phyloP scores from a whole-genome alignment of 2,329 filamentous ascomycete genomes.

The Grosmannia penicillata region DNA sequence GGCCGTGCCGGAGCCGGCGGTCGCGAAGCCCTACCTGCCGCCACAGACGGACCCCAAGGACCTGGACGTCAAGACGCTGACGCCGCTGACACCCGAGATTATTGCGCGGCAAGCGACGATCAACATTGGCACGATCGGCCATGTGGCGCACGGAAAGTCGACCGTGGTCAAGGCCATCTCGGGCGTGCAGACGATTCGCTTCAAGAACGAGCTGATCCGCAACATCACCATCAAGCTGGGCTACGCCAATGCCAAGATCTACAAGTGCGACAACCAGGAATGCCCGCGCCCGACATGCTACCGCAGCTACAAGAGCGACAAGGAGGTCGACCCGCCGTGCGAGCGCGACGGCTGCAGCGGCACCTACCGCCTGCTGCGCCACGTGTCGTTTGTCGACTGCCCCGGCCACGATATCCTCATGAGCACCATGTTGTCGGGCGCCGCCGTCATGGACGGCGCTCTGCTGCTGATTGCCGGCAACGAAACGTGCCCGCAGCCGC shows the following conservation, averaged over 20 bases:
- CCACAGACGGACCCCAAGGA: conserved; percentile 87
- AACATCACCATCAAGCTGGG: conserved; percentile 99
- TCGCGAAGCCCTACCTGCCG: conserved; percentile 42
- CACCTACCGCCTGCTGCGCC: conserved; percentile 75
- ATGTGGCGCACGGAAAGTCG: conserved; percentile 97
- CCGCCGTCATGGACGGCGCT: conserved; percentile 98
- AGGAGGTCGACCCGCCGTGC: conserved; percentile 92
- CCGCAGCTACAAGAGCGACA: conserved; percentile 95
- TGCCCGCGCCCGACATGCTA: conserved; percentile 94
- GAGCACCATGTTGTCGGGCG: conserved; percentile 99
- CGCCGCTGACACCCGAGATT: conserved; percentile 85
- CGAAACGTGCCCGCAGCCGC: conserved; percentile 94
- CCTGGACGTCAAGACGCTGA: conserved; percentile 67
- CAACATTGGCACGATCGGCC: conserved; percentile 96
- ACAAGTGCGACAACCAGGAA: conserved; percentile 86
- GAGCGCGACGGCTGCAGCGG: conserved; percentile 85
- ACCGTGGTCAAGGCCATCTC: conserved; percentile 99
- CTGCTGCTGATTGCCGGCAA: conserved; percentile 94
- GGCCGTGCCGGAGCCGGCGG: conserved; percentile 32
- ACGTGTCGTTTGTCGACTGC: conserved; percentile 96
- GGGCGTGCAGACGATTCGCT: conserved; percentile 94
- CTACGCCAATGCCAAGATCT: conserved; percentile 98
- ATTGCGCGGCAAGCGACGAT: conserved; percentile 96
- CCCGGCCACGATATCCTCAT: conserved; percentile 99
- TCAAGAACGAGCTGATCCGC: conserved; percentile 98